A percentile compares a stretch with the other conserved stretches of the same genome.
phyloP scores from a whole-genome alignment of 306 rosid genomes.

The Ormosia semicastrata region DNA sequence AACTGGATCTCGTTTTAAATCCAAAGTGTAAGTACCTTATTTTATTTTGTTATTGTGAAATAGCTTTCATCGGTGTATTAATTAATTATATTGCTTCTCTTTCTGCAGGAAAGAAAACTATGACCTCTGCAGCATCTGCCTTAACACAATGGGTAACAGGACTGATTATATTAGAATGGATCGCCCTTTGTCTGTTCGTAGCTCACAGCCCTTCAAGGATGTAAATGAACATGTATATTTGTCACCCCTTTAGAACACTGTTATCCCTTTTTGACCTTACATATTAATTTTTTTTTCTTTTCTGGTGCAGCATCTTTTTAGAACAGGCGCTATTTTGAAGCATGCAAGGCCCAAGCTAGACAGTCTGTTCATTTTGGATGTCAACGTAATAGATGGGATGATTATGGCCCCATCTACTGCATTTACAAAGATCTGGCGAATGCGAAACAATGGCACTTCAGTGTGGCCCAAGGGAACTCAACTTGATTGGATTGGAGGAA shows the following conservation, averaged over 20 bases:
- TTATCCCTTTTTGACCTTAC: not conserved
- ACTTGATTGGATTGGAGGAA: constrained; percentile 83
- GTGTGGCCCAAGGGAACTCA: constrained; percentile 76
- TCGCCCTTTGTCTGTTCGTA: constrained; percentile 43
- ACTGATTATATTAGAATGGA: constrained; percentile 49
- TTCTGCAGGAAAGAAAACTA: constrained; percentile 48
- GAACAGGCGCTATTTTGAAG: constrained; percentile 28
- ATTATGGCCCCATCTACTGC: constrained; percentile 72
- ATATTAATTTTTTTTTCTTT: not conserved
- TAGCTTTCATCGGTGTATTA: not conserved
- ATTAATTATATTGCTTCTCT: not conserved
- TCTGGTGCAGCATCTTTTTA: constrained; percentile 34
- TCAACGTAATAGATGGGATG: constrained; percentile 76
- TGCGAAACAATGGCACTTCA: constrained; percentile 68
- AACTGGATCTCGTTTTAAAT: constrained; percentile 87
- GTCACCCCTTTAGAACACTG: constrained; percentile 2
- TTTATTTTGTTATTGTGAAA: not conserved
- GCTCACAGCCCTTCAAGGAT: constrained; percentile 28
- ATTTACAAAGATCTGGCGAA: constrained; percentile 91
- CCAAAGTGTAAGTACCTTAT: constrained; percentile 62
- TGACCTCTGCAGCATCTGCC: constrained; percentile 55
- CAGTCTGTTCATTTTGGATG: constrained; percentile 69
- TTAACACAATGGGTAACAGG: constrained; percentile 34
- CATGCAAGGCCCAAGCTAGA: constrained; percentile 52
- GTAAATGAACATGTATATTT: constrained; percentile 27